Conservation (phyloP, 768 basidiomycete species). For the Mycena vulgaris region DNA sequence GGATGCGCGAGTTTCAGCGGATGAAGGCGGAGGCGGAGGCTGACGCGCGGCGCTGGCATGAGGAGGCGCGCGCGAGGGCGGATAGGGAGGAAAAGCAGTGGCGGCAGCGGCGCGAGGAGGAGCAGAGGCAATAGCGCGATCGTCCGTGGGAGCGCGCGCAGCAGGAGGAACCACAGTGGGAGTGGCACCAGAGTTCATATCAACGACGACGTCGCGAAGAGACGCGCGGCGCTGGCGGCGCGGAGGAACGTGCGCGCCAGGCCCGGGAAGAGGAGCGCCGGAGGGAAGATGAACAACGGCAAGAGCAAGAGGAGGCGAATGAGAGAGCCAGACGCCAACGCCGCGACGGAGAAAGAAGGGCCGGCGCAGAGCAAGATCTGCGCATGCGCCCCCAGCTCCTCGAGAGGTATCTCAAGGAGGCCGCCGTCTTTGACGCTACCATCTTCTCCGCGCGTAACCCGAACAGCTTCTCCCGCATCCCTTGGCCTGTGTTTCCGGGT, state of each 20-base stretch:
- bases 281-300: background rate
- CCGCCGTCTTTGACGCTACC: background rate
- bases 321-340: background rate
- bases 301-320: background rate
- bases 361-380: background rate
- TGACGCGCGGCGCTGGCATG: background rate
- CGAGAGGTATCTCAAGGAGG: background rate
- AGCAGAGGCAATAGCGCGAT: background rate
- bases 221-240: background rate
- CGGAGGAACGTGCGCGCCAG: background rate
- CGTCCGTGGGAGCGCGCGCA: too few species aligned
- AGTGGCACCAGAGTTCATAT: background rate
- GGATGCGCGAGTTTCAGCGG: constrained; percentile 15
- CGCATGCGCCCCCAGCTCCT: background rate
- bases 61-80: background rate
- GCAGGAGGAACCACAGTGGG: background rate
- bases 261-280: background rate
- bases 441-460: constrained; percentile 7
- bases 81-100: background rate
- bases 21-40: background rate
- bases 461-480: constrained; percentile 14
- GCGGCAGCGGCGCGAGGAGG: background rate
- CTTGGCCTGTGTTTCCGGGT: constrained; percentile 16
- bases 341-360: background rate
- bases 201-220: background rate